Base-by-base conservation (phyloP, 345 rosid genomes). In the Ceriops tagal region DNA sequence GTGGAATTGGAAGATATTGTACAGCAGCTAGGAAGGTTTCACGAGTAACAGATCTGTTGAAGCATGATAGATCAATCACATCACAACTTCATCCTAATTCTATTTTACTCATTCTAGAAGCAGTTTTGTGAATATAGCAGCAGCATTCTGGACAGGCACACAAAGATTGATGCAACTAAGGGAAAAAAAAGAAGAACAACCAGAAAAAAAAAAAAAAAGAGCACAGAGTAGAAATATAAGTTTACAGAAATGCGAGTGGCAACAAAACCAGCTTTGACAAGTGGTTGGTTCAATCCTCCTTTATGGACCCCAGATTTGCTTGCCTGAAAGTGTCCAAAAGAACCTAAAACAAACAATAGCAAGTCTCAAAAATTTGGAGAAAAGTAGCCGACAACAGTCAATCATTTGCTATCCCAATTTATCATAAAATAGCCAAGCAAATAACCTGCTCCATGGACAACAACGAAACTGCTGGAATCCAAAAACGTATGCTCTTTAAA, bases 261-360 rank as follows among this genome's bases (percentile, higher is more conserved):
- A 18, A 91, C 93, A 58, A 93, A 93, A 51, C 98, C 97, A 71
- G 96, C 96, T 84, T 87, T 91, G 62, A 91, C 96, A 62, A 88
- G 71, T 32, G 92, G 78, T 73, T 74, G 85, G 58, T 78, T 65
- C 71, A 93, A 81, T 65, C 96, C 98, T 65, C 98, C 98, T 82
- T 81, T 91, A 61, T 91, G 98, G 77, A 93, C 97, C 37, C 93
- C 93, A 7, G 97, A 93, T 83, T 78, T 84, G 80, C 98, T 91
- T 6, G 98, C 98, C 78, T 93, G 98, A 79, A 91, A 93, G 71
- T 93, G 97, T 57, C 98, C 98, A 78, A 93, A 93, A 43, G 97
- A 93, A 80, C 96, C 98, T 91, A 81, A 76, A 66, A 53, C 53
- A 67, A 58, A 67, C 69, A 74, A 28, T 6, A 35, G 47, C 27